These are phyloP conservation scores for Botrytis medusae DNA, from an alignment of 2,329 filamentous ascomycete species.

Conservation along the genomic window DNA sequence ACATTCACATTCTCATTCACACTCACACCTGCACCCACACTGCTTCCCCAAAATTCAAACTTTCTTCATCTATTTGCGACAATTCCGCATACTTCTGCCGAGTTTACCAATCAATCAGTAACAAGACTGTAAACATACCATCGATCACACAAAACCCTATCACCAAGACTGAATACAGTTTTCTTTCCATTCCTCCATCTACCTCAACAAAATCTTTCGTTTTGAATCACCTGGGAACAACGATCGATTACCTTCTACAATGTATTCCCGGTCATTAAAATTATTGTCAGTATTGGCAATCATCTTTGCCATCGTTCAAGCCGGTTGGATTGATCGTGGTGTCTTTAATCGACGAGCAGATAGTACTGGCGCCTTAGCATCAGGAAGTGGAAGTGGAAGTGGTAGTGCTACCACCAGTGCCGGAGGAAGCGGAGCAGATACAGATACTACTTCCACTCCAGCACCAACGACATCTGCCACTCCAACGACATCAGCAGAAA, in stretches of 20 bases:
- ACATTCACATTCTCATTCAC: background rate
- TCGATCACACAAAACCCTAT: background rate
- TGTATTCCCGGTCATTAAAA: slow-evolving; percentile 15
- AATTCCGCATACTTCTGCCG: background rate
- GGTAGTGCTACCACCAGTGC: background rate
- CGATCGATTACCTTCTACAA: background rate
- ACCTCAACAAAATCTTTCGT: background rate
- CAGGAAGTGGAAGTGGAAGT: background rate
- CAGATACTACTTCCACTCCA: slow-evolving; percentile 13
- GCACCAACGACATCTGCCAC: background rate
- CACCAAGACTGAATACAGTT: background rate
- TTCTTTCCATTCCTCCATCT: background rate
- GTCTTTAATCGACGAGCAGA: slow-evolving; percentile 25
- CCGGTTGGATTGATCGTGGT: slow-evolving; percentile 28
- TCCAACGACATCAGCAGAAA: background rate
- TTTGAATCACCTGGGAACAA: background rate
- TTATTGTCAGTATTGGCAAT: slow-evolving; percentile 22
- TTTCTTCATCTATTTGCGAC: background rate
- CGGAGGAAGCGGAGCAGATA: background rate
- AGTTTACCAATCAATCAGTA: background rate
- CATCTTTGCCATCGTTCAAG: slow-evolving; percentile 33
- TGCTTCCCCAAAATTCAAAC: background rate
- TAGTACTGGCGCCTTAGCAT: background rate
- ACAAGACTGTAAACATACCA: background rate
- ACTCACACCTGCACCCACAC: background rate